These are phyloP conservation scores for Chaetoceros tenuissimus DNA, from an alignment of 108 stramenopile genomes.

Conservation along the genomic window DNA sequence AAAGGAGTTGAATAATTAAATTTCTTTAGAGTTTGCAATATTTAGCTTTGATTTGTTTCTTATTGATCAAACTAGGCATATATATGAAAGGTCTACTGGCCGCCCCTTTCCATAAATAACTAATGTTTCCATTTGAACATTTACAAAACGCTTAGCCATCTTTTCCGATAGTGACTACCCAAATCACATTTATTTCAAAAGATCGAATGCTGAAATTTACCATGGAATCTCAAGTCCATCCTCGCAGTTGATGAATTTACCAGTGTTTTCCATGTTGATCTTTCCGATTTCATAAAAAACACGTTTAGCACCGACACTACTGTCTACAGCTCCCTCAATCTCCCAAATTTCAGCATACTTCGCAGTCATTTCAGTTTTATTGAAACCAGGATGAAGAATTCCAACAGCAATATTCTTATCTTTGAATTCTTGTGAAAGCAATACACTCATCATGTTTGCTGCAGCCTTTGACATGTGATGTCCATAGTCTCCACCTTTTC, in stretches of 20 bases:
- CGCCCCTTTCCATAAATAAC: too few relatives aligned
- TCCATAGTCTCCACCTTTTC: slow-evolving; percentile 19
- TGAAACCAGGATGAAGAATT: slow-evolving; percentile 62
- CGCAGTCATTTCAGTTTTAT: slow-evolving; percentile 58
- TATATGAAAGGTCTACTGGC: too few relatives aligned
- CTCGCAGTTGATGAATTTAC: slow-evolving; percentile 53
- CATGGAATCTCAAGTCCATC: slow-evolving; percentile 52
- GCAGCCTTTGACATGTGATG: slow-evolving; percentile 67
- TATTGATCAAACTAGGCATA: too few relatives aligned
- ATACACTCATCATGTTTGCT: slow-evolving; percentile 63
- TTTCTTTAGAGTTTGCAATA: too few relatives aligned
- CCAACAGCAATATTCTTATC: slow-evolving; percentile 31
- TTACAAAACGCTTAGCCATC: too few relatives aligned
- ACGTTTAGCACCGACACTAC: slow-evolving; percentile 38
- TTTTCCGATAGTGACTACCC: too few relatives aligned
- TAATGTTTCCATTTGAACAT: too few relatives aligned
- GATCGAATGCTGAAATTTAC: too few relatives aligned
- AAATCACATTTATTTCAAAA: too few relatives aligned
- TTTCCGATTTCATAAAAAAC: slow-evolving; percentile 33
- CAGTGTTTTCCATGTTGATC: slow-evolving; percentile 28
- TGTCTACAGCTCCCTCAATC: slow-evolving; percentile 43
- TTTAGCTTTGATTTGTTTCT: too few relatives aligned
- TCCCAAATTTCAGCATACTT: slow-evolving; percentile 50
- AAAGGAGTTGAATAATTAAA: slow-evolving; percentile 20
- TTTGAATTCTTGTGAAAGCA: slow-evolving; percentile 51